A percentile compares a stretch with the other conserved stretches of the same genome.
phyloP scores from a whole-genome alignment of 129 eudicot species.

The Logfia minima region DNA sequence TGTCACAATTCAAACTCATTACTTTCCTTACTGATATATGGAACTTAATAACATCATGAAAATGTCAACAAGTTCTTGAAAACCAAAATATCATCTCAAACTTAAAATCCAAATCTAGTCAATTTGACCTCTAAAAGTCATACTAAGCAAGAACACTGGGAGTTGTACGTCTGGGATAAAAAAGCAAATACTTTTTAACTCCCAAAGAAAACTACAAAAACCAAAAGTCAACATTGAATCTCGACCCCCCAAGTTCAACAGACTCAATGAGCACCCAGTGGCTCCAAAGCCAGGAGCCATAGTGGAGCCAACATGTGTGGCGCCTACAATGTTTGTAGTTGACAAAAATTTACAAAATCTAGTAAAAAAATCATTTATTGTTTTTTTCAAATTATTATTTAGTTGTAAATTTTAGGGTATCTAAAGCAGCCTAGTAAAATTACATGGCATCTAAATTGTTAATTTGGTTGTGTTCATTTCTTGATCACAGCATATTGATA shows the following conservation, averaged over 20 bases:
- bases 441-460: not conserved
- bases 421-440: not conserved
- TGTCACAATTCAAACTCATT: not conserved
- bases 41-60: not conserved
- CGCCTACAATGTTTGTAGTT: too few relatives aligned
- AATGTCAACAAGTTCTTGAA: not conserved
- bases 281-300: too few relatives aligned
- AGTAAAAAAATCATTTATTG: too few relatives aligned
- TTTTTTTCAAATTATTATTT: too few relatives aligned
- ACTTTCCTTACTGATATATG: not conserved
- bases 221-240: not conserved
- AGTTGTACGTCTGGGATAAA: not conserved
- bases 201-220: not conserved
- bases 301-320: too few relatives aligned
- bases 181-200: not conserved
- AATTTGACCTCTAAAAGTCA: not conserved
- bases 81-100: not conserved
- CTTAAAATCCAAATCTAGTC: not conserved
- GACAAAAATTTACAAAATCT: too few relatives aligned
- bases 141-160: not conserved
- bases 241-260: not conserved
- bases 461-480: not conserved
- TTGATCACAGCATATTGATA: not conserved
- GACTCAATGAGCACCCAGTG: too few relatives aligned
- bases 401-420: not conserved